Percentiles rank a stretch among this genome's conserved stretches.
These are phyloP conservation scores for Exophiala alcalophila DNA, from an alignment of 2,329 filamentous ascomycete genomes.

Conservation along the genomic window DNA sequence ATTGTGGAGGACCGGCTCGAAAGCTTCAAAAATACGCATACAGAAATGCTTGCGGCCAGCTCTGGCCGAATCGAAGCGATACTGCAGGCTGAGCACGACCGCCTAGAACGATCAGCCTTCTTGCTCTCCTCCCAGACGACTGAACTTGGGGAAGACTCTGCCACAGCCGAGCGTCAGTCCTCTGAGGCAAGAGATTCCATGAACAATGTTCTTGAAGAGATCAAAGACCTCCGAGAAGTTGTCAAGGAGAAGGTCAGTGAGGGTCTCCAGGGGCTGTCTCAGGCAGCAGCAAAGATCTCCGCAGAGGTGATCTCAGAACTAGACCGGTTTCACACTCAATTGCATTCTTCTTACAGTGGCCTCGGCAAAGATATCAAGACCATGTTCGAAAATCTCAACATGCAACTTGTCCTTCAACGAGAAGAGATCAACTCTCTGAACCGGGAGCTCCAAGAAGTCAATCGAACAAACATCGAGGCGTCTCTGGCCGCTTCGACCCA, in stretches of 20 bases:
- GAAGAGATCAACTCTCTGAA: constrained; percentile 71
- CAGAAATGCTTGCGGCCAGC: constrained; percentile 64
- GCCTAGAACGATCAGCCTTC: constrained; percentile 65
- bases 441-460: constrained; percentile 68
- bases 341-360: constrained; percentile 78
- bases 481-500: constrained; percentile 64
- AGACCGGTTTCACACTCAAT: constrained; percentile 72
- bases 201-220: constrained; percentile 88
- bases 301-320: constrained; percentile 86
- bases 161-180: constrained; percentile 56
- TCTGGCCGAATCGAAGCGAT: constrained; percentile 72
- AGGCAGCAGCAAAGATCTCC: constrained; percentile 82
- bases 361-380: constrained; percentile 82
- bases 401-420: constrained; percentile 72
- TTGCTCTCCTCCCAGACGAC: constrained; percentile 68
- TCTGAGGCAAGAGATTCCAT: constrained; percentile 70
- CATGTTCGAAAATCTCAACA: constrained; percentile 77
- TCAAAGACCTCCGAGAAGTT: constrained; percentile 81
- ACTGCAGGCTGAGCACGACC: constrained; percentile 69
- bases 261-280: constrained; percentile 77
- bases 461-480: constrained; percentile 63
- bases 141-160: constrained; percentile 65
- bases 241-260: constrained; percentile 84
- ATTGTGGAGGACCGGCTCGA: constrained; percentile 73
- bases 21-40: constrained; percentile 69